Evolutionary conservation across 805 yeast species (phyloP), one percentile per base, ranked within the genome.

Genomic region (Lipomyces orientalis): DNA sequence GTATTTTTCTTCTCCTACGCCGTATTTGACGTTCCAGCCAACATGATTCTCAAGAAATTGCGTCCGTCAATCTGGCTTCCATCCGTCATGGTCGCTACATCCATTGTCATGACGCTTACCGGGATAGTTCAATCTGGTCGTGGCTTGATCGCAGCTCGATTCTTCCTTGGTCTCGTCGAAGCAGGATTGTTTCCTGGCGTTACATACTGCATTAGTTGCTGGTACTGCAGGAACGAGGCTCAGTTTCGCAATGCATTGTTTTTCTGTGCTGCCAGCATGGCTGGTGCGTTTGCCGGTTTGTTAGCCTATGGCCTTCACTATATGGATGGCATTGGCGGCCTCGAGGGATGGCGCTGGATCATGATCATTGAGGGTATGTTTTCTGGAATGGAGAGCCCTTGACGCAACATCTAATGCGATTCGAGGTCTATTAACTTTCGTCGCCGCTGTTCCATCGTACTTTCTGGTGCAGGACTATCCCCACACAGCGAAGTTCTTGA

Each of bases 261-360:
- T 25, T 25, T 84, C 73, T 76, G 81, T 46, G 80, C 84, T 46
- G 84, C 87, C 5, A 82, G 85, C 64, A 69, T 85, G 51, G 80
- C 86, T 6, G 83, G 86, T 55, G 86, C 86, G 1, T 84, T 86
- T 74, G 87, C 87, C 61, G 89, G 89, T 19, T 25, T 25, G 29
- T 25, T 25, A 25, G 29, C 29, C 29, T 75, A 84, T 67, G 88
- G 85, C 22, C 78, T 86, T 60, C 75, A 81, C 9, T 74, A 76
- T 49, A 80, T 83, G 67, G 74, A 78, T 58, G 83, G 83, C 0
- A 73, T 75, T 7, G 78, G 79, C 1, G 73, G 76, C 5, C 74
- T 82, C 71, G 80, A 75, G 54, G 85, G 85, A 10, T 85, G 86
- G 86, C 80, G 84, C 73, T 85, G 84, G 79, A 77, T 85, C 33